Evolutionary conservation across 345 rosid species (phyloP), one percentile per base, ranked within the genome.

Genomic region (Eucalyptus cloeziana): DNA sequence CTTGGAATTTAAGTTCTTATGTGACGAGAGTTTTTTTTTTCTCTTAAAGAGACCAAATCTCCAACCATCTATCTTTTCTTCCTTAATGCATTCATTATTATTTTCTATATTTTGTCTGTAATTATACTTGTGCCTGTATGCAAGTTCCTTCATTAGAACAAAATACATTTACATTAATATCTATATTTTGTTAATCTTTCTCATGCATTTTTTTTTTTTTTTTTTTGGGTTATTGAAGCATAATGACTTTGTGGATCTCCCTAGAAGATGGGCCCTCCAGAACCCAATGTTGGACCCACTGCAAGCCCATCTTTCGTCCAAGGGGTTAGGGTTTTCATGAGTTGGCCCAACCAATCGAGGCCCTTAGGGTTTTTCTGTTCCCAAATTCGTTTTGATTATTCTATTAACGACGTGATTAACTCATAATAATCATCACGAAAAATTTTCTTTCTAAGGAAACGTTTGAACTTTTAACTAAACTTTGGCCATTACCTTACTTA

Each of bases 111-210:
- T 62, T 62, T 30, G 0, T 30, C 44, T 17, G 24, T 33, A 69
- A 33, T 33, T 5, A 33, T 24, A 0, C 80, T 69, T 69, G 0
- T 16, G 24, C 80, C 2, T 0, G 24, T 31, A 69, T 69, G 33
- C 33, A 62, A 62, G 33, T 27, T 27, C 31, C 69, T 30, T 62
- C 33, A 30, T 62, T 24, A 30, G 69, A 62, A 6, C 33, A 62
- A 30, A 27, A 0, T 13, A 62, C 0, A 62, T 62, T 62, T 30
- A 16, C 69, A 27, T 62, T 62, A 27, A 62, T 27, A 33, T 31
- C 44, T 69, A 37, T 11, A 37, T 21, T 76, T 40, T 21, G 83
- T 19, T 37, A 21, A 19, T 71, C 3, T 37, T 37, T 5, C 13
- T 71, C 44, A 71, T 5, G 81, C 81, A 3, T 8, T 9, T 67